These are phyloP conservation scores for Endoconidiophora laricicola DNA, from an alignment of 2,329 filamentous ascomycete genomes.

Conservation along the genomic window DNA sequence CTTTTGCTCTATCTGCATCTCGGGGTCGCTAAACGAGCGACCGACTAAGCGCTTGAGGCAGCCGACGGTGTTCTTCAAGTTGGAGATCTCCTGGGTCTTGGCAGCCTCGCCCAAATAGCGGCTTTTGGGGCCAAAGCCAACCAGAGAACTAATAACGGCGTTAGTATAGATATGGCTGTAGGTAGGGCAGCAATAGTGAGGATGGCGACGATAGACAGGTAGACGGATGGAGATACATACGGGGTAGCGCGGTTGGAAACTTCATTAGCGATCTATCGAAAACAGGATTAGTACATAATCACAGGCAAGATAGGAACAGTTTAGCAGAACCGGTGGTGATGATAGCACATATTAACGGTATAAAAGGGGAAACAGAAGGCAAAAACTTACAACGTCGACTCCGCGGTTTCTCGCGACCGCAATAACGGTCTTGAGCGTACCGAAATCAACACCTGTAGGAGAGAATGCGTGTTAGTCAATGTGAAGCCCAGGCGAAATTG, in stretches of 20 bases:
- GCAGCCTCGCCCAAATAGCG: conserved; percentile 89
- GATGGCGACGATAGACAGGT: neutral
- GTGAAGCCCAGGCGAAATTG: neutral
- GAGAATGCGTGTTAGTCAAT: neutral
- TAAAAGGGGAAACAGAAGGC: conserved; percentile 8
- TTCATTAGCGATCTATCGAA: conserved; percentile 79
- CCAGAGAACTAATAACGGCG: conserved; percentile 49
- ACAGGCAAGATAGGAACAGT: neutral
- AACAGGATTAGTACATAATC: neutral
- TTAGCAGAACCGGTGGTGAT: too few species aligned
- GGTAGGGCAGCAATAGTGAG: neutral
- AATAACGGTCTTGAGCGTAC: conserved; percentile 91
- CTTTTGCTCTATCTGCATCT: conserved; percentile 83
- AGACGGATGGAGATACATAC: conserved; percentile 41
- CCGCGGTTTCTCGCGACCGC: conserved; percentile 96
- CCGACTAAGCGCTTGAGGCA: conserved; percentile 86
- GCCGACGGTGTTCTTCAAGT: conserved; percentile 96
- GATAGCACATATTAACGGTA: neutral
- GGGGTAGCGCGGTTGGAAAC: conserved; percentile 96
- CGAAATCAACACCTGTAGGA: conserved; percentile 66
- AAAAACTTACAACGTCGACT: conserved; percentile 82
- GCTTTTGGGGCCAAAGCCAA: conserved; percentile 86
- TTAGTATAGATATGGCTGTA: conserved; percentile 9
- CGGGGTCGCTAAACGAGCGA: conserved; percentile 72
- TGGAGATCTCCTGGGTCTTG: conserved; percentile 98